A percentile compares a stretch with the other conserved stretches of the same genome.
Evolutionary conservation across 2,329 filamentous ascomycete species (phyloP).

Genomic region (Paraconiothyrium brasiliense): DNA sequence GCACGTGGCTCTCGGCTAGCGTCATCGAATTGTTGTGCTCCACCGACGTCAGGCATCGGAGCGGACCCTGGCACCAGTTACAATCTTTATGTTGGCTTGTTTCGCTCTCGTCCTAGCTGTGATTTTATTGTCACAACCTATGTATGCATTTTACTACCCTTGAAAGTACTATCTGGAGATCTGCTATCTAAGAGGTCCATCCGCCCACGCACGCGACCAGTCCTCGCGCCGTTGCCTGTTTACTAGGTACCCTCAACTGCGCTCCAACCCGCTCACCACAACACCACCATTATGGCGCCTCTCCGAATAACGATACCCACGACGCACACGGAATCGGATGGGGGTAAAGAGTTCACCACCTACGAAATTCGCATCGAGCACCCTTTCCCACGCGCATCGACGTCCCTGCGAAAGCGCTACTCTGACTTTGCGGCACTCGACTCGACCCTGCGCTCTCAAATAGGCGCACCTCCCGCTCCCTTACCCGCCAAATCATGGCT

Average conservation of each 20-base stretch:
- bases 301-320: slow-evolving; percentile 58
- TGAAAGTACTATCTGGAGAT: neutral
- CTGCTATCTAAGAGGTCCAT: neutral
- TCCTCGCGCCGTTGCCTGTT: slow-evolving; percentile 1
- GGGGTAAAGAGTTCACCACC: slow-evolving; percentile 73
- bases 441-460: slow-evolving; percentile 65
- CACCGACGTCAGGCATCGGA: slow-evolving; percentile 9
- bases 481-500: slow-evolving; percentile 82
- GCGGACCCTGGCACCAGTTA: slow-evolving; percentile 7
- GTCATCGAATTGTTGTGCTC: neutral
- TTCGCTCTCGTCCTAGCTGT: neutral
- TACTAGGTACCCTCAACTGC: neutral
- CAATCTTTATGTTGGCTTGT: neutral
- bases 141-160: too few relatives aligned
- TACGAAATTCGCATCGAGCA: slow-evolving; percentile 82
- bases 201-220: neutral
- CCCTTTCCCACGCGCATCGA: slow-evolving; percentile 78
- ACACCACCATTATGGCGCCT: slow-evolving; percentile 50
- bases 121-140: neutral
- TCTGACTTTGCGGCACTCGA: slow-evolving; percentile 79
- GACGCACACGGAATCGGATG: slow-evolving; percentile 61
- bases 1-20: slow-evolving; percentile 2
- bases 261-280: neutral
- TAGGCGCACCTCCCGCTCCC: slow-evolving; percentile 72
- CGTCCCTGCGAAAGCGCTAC: slow-evolving; percentile 82